A percentile compares a stretch with the other conserved stretches of the same genome.
These are phyloP conservation scores for Punctularia strigosozonata DNA, from an alignment of 768 basidiomycete genomes.

Conservation along the genomic window DNA sequence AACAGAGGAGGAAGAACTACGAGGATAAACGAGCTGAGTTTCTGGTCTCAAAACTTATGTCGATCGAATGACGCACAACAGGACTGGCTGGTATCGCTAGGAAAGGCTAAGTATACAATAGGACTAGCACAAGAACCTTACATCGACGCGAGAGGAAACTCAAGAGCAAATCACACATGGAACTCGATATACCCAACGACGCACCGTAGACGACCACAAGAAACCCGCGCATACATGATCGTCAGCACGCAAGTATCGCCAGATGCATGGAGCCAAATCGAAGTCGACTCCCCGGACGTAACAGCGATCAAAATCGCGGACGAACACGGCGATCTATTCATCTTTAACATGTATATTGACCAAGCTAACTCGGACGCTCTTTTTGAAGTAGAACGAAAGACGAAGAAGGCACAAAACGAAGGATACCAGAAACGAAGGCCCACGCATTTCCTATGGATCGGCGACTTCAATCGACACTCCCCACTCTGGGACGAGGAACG, in stretches of 20 bases:
- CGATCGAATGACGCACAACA: no score
- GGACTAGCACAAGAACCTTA: neutral
- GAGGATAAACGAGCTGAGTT: no score
- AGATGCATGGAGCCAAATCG: conserved; percentile 11
- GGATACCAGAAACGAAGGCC: no score
- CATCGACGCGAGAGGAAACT: neutral
- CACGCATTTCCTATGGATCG: conserved; percentile 18
- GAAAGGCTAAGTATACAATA: no score
- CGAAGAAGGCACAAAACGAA: neutral
- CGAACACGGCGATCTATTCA: conserved; percentile 5
- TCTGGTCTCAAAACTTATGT: no score
- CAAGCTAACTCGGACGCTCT: neutral
- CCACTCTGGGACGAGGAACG: conserved; percentile 23
- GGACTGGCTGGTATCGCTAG: no score
- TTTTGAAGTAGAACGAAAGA: neutral
- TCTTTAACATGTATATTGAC: conserved; percentile 10
- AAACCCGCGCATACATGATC: conserved; percentile 11
- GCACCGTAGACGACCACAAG: neutral
- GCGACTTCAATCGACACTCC: conserved; percentile 32
- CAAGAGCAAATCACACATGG: neutral
- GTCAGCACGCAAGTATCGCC: conserved; percentile 11
- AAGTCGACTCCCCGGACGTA: conserved; percentile 13
- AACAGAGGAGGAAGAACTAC: no score
- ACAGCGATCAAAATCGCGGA: conserved; percentile 14
- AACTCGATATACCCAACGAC: neutral